A percentile compares a stretch with the other conserved stretches of the same genome.
These are phyloP conservation scores for Rutidosis leptorrhynchoides DNA, from an alignment of 129 eudicot genomes.

Conservation along the genomic window DNA sequence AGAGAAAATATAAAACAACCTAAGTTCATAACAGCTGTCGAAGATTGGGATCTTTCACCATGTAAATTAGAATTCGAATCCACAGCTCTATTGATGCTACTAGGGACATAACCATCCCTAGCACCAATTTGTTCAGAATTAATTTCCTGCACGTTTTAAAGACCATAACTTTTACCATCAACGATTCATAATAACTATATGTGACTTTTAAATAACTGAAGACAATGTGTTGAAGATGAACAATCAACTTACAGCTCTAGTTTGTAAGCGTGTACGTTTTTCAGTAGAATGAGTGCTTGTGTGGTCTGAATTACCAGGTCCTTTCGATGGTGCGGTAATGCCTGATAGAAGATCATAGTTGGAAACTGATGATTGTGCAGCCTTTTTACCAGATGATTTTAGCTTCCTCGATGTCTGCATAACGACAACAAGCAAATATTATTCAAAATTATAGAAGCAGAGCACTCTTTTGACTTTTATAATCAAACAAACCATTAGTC, in stretches of 20 bases:
- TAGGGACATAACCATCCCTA: too few relatives aligned
- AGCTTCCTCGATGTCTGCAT: neutral
- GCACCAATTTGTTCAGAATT: too few relatives aligned
- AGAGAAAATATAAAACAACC: neutral
- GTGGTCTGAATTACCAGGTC: neutral
- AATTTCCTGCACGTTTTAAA: neutral
- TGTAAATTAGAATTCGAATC: neutral
- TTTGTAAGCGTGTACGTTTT: neutral
- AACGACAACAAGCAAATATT: neutral
- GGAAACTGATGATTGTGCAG: neutral
- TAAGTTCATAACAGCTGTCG: neutral
- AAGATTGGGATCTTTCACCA: neutral
- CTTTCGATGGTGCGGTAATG: neutral
- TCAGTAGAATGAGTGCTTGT: neutral
- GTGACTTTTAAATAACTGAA: neutral
- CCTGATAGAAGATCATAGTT: neutral
- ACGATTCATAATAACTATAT: neutral
- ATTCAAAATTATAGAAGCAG: neutral
- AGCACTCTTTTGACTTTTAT: conserved; percentile 1
- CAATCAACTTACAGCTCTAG: neutral
- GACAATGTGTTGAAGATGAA: neutral
- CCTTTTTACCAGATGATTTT: neutral
- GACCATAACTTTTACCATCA: too few relatives aligned
- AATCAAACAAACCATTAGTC: neutral
- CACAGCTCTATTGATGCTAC: neutral